Percentiles rank a stretch among this genome's conserved stretches.
Evolutionary conservation across 2,329 filamentous ascomycete genomes (phyloP).

Genomic region (Beauveria sp.): DNA sequence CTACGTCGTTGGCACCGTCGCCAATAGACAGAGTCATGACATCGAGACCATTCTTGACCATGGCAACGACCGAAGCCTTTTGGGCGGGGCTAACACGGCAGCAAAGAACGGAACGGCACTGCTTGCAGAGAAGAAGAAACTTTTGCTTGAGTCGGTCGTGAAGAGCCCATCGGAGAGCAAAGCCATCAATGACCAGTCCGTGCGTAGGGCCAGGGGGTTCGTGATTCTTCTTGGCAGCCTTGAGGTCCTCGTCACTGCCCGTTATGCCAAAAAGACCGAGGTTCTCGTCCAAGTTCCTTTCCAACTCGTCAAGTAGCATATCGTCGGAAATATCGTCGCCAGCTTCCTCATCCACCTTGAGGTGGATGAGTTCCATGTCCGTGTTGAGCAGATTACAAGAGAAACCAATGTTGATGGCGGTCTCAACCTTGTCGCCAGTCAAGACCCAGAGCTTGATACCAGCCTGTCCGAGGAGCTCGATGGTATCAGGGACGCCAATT

Average conservation of each 20-base stretch:
- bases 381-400: conserved; percentile 97
- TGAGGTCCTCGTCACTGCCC: conserved; percentile 79
- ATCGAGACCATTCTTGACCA: conserved; percentile 91
- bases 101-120: conserved; percentile 92
- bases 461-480: conserved; percentile 79
- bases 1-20: conserved; percentile 91
- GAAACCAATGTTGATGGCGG: conserved; percentile 98
- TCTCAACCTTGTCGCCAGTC: conserved; percentile 97
- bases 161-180: conserved; percentile 82
- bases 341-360: conserved; percentile 76
- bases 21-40: conserved; percentile 94
- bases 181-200: conserved; percentile 89
- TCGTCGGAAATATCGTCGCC: conserved; percentile 39
- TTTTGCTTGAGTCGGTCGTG: conserved; percentile 78
- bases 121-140: conserved; percentile 91
- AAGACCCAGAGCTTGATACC: conserved; percentile 99
- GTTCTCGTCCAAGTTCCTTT: conserved; percentile 66
- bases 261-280: conserved; percentile 68
- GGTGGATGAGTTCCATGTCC: conserved; percentile 90
- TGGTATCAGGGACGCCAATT: conserved; percentile 94
- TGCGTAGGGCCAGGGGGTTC: conserved; percentile 81
- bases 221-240: conserved; percentile 71
- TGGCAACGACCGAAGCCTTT: conserved; percentile 90
- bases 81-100: conserved; percentile 95
- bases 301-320: conserved; percentile 48